A percentile compares a stretch with the other conserved stretches of the same genome.
phyloP scores from a whole-genome alignment of 2,329 filamentous ascomycete species.

The Neonectria magnoliae region DNA sequence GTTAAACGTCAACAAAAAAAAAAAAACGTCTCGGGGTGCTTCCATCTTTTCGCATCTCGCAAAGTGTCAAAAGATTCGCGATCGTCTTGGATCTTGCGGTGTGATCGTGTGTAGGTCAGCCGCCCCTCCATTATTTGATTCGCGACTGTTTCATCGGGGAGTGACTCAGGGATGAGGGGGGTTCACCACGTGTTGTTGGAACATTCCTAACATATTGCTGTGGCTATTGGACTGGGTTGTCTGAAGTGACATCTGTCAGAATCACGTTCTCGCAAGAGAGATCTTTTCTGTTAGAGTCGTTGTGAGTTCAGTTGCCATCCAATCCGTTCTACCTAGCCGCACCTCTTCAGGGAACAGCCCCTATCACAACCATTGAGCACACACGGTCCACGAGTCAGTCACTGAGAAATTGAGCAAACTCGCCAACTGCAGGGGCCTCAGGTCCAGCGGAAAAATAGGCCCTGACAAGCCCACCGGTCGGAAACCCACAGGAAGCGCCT shows the following conservation, averaged over 20 bases:
- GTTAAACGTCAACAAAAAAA: background rate
- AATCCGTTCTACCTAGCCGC: background rate
- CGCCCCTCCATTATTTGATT: constrained; percentile 4
- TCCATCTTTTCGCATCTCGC: background rate
- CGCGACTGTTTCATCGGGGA: background rate
- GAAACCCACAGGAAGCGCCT: constrained; percentile 3
- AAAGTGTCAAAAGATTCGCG: background rate
- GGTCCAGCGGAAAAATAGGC: constrained; percentile 33
- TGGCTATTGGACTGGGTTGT: background rate
- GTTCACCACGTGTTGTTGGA: background rate
- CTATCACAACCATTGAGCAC: background rate
- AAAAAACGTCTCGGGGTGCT: background rate
- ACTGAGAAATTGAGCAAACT: constrained; percentile 10
- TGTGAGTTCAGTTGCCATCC: background rate
- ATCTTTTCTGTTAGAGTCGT: background rate
- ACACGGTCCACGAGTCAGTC: background rate
- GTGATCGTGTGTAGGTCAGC: background rate
- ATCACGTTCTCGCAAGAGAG: background rate
- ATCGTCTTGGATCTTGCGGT: background rate
- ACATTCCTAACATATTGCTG: background rate
- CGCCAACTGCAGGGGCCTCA: constrained; percentile 22
- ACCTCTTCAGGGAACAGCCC: background rate
- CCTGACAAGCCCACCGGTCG: constrained; percentile 14
- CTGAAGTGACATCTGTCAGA: background rate
- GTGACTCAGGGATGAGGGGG: background rate